A percentile compares a stretch with the other conserved stretches of the same genome.
These are phyloP conservation scores for Dicorynia guianensis DNA, from an alignment of 306 rosid genomes.

Conservation along the genomic window DNA sequence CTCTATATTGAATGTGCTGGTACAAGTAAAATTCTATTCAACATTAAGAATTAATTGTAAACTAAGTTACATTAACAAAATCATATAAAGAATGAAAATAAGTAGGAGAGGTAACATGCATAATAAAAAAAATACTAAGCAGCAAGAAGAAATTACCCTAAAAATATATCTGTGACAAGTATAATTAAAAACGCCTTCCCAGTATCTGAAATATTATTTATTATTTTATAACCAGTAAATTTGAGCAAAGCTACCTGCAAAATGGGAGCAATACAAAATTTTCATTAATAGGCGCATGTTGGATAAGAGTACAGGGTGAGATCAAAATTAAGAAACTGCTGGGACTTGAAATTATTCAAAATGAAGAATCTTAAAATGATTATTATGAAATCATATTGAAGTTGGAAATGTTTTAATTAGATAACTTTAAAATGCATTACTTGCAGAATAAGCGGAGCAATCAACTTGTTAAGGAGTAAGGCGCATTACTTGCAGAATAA, in stretches of 20 bases:
- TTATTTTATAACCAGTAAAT: conserved; percentile 91
- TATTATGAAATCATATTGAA: background rate
- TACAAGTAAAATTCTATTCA: conserved; percentile 4
- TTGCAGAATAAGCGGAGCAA: background rate
- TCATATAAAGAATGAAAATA: background rate
- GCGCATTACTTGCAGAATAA: no score
- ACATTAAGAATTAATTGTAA: conserved; percentile 23
- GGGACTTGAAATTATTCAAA: conserved; percentile 11
- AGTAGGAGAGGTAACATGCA: background rate
- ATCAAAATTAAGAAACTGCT: conserved; percentile 10
- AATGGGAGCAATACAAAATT: conserved; percentile 40
- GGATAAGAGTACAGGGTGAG: conserved; percentile 15
- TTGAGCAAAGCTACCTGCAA: conserved; percentile 98
- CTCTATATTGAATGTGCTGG: background rate
- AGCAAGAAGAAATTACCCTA: conserved; percentile 74
- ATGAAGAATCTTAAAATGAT: background rate
- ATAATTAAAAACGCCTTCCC: conserved; percentile 96
- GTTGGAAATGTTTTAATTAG: background rate
- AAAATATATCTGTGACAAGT: conserved; percentile 85
- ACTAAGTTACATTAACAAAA: conserved; percentile 6
- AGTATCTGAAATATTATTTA: conserved; percentile 89
- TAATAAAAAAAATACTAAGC: conserved; percentile 14
- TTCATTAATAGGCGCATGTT: conserved; percentile 20
- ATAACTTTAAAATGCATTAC: background rate
- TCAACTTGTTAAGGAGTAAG: background rate